Evolutionary conservation across 768 basidiomycete species (phyloP), one percentile per base, ranked within the genome.

Genomic region (Pisolithus microcarpus): DNA sequence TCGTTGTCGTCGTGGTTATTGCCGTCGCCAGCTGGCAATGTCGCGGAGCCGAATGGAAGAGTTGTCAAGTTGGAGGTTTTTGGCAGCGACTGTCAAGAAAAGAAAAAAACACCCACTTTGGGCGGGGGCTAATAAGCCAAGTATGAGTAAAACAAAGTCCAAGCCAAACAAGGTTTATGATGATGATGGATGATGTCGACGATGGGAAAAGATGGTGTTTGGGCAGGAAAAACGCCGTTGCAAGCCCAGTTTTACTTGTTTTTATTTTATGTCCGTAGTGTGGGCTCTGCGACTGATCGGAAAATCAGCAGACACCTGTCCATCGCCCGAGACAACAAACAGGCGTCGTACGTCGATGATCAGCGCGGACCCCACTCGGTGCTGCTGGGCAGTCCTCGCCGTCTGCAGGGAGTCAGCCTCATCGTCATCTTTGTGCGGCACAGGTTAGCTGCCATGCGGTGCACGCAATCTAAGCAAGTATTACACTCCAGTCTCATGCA

Each of bases 1-100:
- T 26, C 2, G 26, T 34, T 4, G 26, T 26, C 5, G 26, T 26
- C 5, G 26, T 30, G 8, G 30, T 30, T 10, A 7, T 30, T 11
- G 34, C 34, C 13, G 34, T 34, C 34, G 34, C 34, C 34, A 34
- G 34, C 13, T 34, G 34, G 34, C 11, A 4, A 48, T 52, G 38
- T 10, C 21, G 57, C 53, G 58, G 55, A 64, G 44, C 51, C 57
- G 60, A 62, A 42, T 44, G 51, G 58, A 28, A 18, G 21, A 23
- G 10, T 23, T 28, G 50, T 15, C 37, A 44, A 23, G 46, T 36
- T 43, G 24, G 30, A 26, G 23, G 24, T 38, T 23, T 26, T 26
- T 26, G 50, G 43, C 30, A 49, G 36, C 38, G 36, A 42, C 10
- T 46, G 43, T 46, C 31, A 37, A 19, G 24, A 28, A 28, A 31